Base-by-base conservation (phyloP, 441 rosid species). In the Pelargonium myrrhifolium region DNA sequence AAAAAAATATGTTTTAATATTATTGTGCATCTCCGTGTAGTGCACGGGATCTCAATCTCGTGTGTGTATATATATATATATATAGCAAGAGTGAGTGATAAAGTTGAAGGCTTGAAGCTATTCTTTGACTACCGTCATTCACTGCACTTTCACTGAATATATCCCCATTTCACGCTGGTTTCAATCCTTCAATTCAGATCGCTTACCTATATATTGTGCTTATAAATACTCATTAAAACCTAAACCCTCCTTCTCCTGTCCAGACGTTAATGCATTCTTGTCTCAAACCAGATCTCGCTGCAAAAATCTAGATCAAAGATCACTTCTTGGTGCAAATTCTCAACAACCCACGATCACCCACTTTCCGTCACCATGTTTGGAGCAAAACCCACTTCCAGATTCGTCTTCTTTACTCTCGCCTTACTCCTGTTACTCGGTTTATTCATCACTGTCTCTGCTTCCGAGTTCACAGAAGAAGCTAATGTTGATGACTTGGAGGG, bases 331-430 rank as follows among this genome's bases (percentile, higher is more conserved):
- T 15, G 56, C 18, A 49, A 74, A 35, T 70, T 70, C 66, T 60
- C 28, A 2, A 62, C 14, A 24, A 58, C 53, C 74, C 67, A 55
- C 18, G 53, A 73, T 66, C 53, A 71, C 24, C 47, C 60, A 42
- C 67, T 9, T 51, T 12, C 28, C 9, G 1, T 22, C 28, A 11
- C 56, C 26, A 84, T 84, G 94, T 64, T 64, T 51, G 42, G 37
- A 9, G 9, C 76, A 56, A 84, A 82, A 65, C 77, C 86, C 82
- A 68, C 20, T 64, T 85, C 83, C 45, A 84, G 81, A 81, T 75
- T 79, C 74, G 58, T 76, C 61, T 60, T 80, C 74, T 78, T 81
- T 68, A 17, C 79, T 17, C 63, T 83, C 71, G 42, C 81, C 28
- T 69, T 79, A 64, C 40, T 83, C 26, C 39, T 87, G 0, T 75